A percentile compares a stretch with the other conserved stretches of the same genome.
Evolutionary conservation across 2,329 filamentous ascomycete genomes (phyloP).

Genomic region (Thelonectria olida): DNA sequence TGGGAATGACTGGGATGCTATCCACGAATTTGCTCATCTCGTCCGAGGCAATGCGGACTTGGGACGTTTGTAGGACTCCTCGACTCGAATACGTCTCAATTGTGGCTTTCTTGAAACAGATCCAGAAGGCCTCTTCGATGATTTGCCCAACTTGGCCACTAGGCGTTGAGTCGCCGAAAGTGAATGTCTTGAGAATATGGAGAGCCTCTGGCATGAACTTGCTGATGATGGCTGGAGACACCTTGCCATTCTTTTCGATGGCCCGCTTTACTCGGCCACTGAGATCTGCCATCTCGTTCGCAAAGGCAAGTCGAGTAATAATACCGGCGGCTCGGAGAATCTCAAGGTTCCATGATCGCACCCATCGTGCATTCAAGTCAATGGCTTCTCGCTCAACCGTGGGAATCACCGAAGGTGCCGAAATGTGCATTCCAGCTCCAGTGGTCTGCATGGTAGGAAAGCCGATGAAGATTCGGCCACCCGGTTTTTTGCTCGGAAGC

Average conservation of each 20-base stretch:
- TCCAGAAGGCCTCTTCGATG: slow-evolving; percentile 97
- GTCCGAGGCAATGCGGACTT: slow-evolving; percentile 80
- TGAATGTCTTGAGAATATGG: slow-evolving; percentile 87
- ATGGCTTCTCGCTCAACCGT: slow-evolving; percentile 98
- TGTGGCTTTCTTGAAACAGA: slow-evolving; percentile 80
- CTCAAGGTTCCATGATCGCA: slow-evolving; percentile 94
- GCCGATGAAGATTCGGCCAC: slow-evolving; percentile 93
- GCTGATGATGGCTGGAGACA: slow-evolving; percentile 70
- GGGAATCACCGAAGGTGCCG: slow-evolving; percentile 93
- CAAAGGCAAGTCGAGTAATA: slow-evolving; percentile 86
- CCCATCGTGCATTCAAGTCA: slow-evolving; percentile 93
- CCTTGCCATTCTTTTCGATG: slow-evolving; percentile 57
- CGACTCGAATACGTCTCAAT: slow-evolving; percentile 90
- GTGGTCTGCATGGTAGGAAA: slow-evolving; percentile 98
- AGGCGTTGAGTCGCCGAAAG: slow-evolving; percentile 89
- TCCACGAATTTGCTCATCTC: slow-evolving; percentile 79
- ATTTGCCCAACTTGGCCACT: slow-evolving; percentile 83
- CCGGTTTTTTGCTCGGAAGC: slow-evolving; percentile 81
- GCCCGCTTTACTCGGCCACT: slow-evolving; percentile 65
- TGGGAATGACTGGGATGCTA: slow-evolving; percentile 86
- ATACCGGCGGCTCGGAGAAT: slow-evolving; percentile 92
- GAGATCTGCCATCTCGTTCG: slow-evolving; percentile 84
- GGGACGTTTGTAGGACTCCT: slow-evolving; percentile 84
- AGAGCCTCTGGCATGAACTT: slow-evolving; percentile 80
- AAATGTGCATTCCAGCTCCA: slow-evolving; percentile 91